Conservation (phyloP, 148 eudicot genomes). For the Chenopodium quinoa region DNA sequence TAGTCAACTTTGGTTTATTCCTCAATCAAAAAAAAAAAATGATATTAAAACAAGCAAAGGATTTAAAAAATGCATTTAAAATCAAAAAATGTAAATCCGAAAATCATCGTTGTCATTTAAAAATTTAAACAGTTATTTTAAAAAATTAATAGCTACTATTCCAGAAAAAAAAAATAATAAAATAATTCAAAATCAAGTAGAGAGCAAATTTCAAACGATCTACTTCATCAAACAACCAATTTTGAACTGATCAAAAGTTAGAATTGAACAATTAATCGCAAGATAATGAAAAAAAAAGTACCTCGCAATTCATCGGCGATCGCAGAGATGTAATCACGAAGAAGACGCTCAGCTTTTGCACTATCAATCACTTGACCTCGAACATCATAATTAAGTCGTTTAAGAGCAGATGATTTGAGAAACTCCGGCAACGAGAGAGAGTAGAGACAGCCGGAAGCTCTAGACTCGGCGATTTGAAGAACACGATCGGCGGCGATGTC, state of each 20-base stretch:
- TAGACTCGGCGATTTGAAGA: slow-evolving; percentile 40
- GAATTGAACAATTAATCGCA: background rate
- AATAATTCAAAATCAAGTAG: no score
- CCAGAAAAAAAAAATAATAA: no score
- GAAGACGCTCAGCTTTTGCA: slow-evolving; percentile 32
- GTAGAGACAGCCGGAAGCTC: slow-evolving; percentile 39
- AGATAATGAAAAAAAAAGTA: background rate
- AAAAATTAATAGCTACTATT: no score
- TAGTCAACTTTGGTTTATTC: background rate
- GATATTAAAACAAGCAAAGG: no score
- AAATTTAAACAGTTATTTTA: no score
- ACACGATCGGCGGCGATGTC: slow-evolving; percentile 31
- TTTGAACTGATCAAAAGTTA: background rate
- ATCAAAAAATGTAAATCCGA: no score
- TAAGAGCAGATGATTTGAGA: slow-evolving; percentile 41
- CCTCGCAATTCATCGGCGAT: slow-evolving; percentile 57
- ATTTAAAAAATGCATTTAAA: no score
- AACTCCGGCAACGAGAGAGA: slow-evolving; percentile 47
- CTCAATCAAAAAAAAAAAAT: background rate
- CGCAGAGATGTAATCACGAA: slow-evolving; percentile 44
- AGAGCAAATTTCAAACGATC: background rate
- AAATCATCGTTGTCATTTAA: no score
- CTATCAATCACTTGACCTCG: slow-evolving; percentile 27
- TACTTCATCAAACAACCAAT: background rate
- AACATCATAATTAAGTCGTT: slow-evolving; percentile 35